Evolutionary conservation across 2,329 filamentous ascomycete genomes (phyloP), one percentile per base, ranked within the genome.

Genomic region (Fusarium albosuccineum): DNA sequence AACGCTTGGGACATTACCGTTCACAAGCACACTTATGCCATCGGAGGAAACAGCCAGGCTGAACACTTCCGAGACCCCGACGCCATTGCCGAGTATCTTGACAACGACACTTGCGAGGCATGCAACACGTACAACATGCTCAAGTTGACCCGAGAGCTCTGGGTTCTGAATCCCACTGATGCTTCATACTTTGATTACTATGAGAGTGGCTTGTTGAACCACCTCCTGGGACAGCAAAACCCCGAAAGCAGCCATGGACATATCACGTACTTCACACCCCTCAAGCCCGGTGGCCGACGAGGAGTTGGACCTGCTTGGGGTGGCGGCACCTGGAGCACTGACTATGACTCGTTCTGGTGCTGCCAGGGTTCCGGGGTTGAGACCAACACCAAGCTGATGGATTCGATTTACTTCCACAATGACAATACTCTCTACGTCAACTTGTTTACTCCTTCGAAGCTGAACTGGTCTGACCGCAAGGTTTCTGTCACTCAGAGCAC

Each of bases 81-180:
- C 60, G 81, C 78, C 9, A 86, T 86, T 54, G 76, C 83, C 0
- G 69, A 66, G 3, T 82, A 79, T 52, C 74, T 87, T 10, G 73
- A 72, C 4, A 68, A 74, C 0, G 85, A 87, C 68, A 86, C 84
- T 0, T 80, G 79, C 44, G 85, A 87, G 72, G 79, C 79, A 2
- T 86, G 85, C 74, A 86, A 86, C 71, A 83, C 82, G 0, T 86
- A 86, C 70, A 87, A 87, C 67, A 87, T 86, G 85, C 81, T 86
- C 45, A 86, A 86, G 69, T 73, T 87, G 36, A 85, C 85, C 0
- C 79, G 83, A 1, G 83, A 86, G 56, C 77, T 87, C 5, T 87
- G 81, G 81, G 73, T 78, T 2, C 72, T 81, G 33, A 76, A 83
- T 29, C 82, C 83, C 0, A 73, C 64, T 1, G 75, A 74, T 16